Base-by-base conservation (phyloP, 2,329 filamentous ascomycete species). In the Phialemoniopsis sp. region DNA sequence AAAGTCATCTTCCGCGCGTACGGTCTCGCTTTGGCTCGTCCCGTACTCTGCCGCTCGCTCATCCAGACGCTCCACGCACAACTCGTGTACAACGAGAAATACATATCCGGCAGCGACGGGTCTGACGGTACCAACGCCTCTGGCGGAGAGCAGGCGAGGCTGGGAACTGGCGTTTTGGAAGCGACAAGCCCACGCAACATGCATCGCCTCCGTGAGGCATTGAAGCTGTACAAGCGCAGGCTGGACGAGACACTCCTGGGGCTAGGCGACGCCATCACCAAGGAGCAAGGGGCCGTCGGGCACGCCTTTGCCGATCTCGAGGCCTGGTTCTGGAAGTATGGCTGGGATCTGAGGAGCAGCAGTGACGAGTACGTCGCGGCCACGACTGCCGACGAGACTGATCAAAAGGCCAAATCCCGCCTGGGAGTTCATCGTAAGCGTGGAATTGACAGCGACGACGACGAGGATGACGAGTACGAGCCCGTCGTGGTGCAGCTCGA, bases 201-300 rank as follows among this genome's bases (percentile, higher is more conserved):
- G 31, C 43, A 36, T 8, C 49, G 46, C 18, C 53, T 82, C 33
- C 67, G 66, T 29, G 58, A 67, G 10, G 60, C 71, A 5, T 61
- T 83, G 33, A 71, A 66, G 0, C 61, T 70, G 9, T 83, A 80
- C 62, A 77, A 74, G 48, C 64, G 68, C 3, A 68, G 70, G 8
- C 58, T 82, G 9, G 64, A 72, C 29, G 72, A 76, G 49, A 47
- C 65, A 21, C 50, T 77, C 4, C 54, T 63, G 6, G 55, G 52
- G 2, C 54, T 64, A 6, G 61, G 60, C 10, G 46, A 50, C 10
- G 40, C 46, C 5, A 50, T 63, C 30, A 64, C 64, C 3, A 45
- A 56, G 0, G 66, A 68, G 7, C 67, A 73, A 42, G 57, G 59
- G 3, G 62, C 58, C 2, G 69, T 76, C 8, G 64, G 66, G 13